Percentiles rank a stretch among this genome's conserved stretches.
phyloP scores from a whole-genome alignment of 2,329 filamentous ascomycete species.

The Aspergillus luchuensis region DNA sequence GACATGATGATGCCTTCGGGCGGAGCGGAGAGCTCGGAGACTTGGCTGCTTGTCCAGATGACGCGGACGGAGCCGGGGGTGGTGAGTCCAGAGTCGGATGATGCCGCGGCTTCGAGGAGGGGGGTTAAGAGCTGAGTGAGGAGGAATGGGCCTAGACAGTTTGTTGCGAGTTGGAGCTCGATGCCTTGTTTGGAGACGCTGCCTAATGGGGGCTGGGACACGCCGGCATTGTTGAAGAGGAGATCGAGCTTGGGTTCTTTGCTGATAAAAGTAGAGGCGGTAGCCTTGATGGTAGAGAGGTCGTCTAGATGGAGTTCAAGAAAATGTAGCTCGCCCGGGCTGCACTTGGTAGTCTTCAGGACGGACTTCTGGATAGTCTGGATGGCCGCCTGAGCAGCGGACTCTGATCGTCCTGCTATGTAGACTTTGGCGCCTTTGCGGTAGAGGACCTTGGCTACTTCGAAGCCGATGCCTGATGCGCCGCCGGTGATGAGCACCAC shows the following conservation, averaged over 20 bases:
- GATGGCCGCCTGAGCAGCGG: neutral
- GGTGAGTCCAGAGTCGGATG: neutral
- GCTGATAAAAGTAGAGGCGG: slow-evolving; percentile 36
- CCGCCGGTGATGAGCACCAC: slow-evolving; percentile 14
- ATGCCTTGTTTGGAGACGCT: slow-evolving; percentile 33
- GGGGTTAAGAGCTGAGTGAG: slow-evolving; percentile 45
- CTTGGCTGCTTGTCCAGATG: slow-evolving; percentile 34
- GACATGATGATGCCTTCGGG: slow-evolving; percentile 14
- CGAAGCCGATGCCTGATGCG: slow-evolving; percentile 16
- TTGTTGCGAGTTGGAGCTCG: slow-evolving; percentile 44
- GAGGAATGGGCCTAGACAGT: slow-evolving; percentile 45
- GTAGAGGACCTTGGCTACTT: slow-evolving; percentile 16
- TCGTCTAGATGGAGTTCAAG: slow-evolving; percentile 50
- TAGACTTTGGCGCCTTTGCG: slow-evolving; percentile 10
- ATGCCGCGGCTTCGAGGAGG: slow-evolving; percentile 33
- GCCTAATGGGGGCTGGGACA: slow-evolving; percentile 39
- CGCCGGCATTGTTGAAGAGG: slow-evolving; percentile 45
- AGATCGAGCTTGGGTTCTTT: slow-evolving; percentile 44
- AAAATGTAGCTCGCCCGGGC: neutral
- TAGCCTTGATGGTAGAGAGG: slow-evolving; percentile 18
- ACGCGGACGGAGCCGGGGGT: slow-evolving; percentile 35
- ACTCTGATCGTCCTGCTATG: neutral
- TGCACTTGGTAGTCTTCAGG: neutral
- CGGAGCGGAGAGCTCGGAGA: slow-evolving; percentile 20
- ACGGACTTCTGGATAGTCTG: neutral